phyloP scores from a whole-genome alignment of 2,329 filamentous ascomycete genomes.

The Sarocladium brachiariae region DNA sequence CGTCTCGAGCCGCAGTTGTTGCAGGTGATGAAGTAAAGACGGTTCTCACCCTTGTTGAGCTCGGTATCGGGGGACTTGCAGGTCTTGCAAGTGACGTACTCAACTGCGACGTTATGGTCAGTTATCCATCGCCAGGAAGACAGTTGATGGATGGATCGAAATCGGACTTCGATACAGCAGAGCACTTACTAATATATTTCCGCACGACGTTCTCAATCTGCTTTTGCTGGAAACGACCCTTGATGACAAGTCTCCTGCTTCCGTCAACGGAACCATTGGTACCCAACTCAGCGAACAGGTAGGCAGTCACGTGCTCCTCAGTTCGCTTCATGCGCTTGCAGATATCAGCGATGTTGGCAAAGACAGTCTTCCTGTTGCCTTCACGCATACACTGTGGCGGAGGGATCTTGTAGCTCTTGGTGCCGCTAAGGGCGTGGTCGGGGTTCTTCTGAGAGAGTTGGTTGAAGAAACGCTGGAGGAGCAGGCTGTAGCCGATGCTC shows the following conservation, averaged over 20 bases:
- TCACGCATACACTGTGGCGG: constrained; percentile 97
- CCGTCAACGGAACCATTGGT: constrained; percentile 95
- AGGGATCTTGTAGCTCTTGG: constrained; percentile 98
- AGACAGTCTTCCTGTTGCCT: constrained; percentile 99
- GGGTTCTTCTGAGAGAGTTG: constrained; percentile 94
- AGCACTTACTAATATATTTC: constrained; percentile 78
- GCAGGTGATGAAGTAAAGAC: constrained; percentile 97
- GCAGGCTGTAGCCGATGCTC: constrained; percentile 74
- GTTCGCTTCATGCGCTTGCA: constrained; percentile 99
- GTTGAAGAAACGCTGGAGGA: constrained; percentile 89
- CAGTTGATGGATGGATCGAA: background rate
- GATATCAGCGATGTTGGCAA: constrained; percentile 97
- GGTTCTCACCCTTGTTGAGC: constrained; percentile 97
- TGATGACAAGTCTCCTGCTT: constrained; percentile 89
- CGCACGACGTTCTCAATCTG: constrained; percentile 96
- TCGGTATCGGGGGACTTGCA: constrained; percentile 93
- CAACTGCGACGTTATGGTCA: constrained; percentile 47
- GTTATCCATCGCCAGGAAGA: constrained; percentile 9
- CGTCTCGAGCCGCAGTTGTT: constrained; percentile 74
- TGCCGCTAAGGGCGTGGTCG: constrained; percentile 81
- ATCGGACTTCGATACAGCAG: background rate
- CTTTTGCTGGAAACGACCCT: constrained; percentile 99
- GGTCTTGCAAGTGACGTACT: constrained; percentile 99
- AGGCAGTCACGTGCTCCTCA: constrained; percentile 94
- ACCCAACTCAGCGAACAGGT: constrained; percentile 96